These are phyloP conservation scores for Phytophthora citricola DNA, from an alignment of 352 stramenopile species.

Conservation along the genomic window DNA sequence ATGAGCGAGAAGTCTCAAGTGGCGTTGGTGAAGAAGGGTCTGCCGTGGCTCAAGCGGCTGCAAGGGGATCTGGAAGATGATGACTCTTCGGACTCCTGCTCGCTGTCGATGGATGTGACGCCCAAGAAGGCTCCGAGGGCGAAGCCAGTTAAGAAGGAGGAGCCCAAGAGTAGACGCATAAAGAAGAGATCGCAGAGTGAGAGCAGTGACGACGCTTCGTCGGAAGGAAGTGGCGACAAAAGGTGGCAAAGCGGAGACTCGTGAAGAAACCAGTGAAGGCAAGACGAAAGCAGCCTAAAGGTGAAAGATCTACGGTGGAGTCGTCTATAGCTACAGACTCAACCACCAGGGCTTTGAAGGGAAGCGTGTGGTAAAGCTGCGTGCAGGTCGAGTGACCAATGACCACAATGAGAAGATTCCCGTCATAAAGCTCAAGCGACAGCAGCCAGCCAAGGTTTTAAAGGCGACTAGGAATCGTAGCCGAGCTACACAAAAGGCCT, in stretches of 20 bases:
- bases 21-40: constrained; percentile 11
- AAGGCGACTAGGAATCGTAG: constrained; percentile 4
- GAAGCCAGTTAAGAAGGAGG: constrained; percentile 6
- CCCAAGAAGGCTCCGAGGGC: constrained; percentile 6
- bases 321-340: neutral
- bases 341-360: constrained; percentile 1
- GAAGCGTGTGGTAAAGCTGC: constrained; percentile 14
- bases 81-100: constrained; percentile 34
- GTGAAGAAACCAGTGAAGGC: constrained; percentile 7
- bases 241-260: neutral
- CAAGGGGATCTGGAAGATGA: constrained; percentile 30
- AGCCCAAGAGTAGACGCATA: neutral
- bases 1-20: constrained; percentile 1
- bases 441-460: neutral
- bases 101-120: constrained; percentile 1
- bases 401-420: constrained; percentile 4
- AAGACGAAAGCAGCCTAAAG: constrained; percentile 9
- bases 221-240: neutral
- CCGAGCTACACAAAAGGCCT: constrained; percentile 2
- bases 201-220: constrained; percentile 6
- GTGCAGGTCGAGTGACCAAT: neutral
- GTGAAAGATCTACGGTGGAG: constrained; percentile 1
- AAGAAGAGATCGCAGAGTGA: constrained; percentile 10
- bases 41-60: constrained; percentile 36
- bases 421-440: constrained; percentile 11